A percentile compares a stretch with the other conserved stretches of the same genome.
These are phyloP conservation scores for Aethionema arabicum DNA, from an alignment of 345 rosid species.

Conservation along the genomic window DNA sequence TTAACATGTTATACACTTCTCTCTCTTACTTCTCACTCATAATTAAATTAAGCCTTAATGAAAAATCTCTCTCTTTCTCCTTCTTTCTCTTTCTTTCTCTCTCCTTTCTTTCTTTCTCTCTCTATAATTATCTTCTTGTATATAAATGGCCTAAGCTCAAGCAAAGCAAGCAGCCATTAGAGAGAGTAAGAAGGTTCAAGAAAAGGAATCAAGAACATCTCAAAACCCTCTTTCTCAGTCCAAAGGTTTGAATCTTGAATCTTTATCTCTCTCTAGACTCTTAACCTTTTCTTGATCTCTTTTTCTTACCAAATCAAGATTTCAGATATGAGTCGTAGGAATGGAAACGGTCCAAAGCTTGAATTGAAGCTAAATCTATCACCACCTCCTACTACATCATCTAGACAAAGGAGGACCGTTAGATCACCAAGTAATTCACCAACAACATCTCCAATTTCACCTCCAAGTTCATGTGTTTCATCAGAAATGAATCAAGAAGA, in stretches of 20 bases:
- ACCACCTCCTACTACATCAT: conserved; percentile 49
- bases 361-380: conserved; percentile 92
- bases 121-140: conserved; percentile 36
- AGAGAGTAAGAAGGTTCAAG: conserved; percentile 29
- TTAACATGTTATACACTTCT: conserved; percentile 36
- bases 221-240: conserved; percentile 22
- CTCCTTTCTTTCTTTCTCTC: conserved; percentile 37
- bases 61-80: conserved; percentile 48
- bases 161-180: conserved; percentile 40
- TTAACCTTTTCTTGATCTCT: background rate
- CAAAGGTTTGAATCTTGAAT: conserved; percentile 34
- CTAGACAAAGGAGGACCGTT: conserved; percentile 36
- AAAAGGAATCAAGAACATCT: conserved; percentile 10
- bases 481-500: conserved; percentile 71
- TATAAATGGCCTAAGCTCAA: conserved; percentile 54
- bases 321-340: conserved; percentile 71
- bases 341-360: conserved; percentile 61
- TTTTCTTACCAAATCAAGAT: conserved; percentile 25
- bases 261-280: conserved; percentile 30
- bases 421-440: conserved; percentile 69
- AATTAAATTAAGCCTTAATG: conserved; percentile 74
- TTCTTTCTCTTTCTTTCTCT: conserved; percentile 37
- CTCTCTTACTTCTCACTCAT: conserved; percentile 53
- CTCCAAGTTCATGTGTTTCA: conserved; percentile 91
- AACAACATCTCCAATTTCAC: conserved; percentile 72